These are phyloP conservation scores for Ephemerocybe angulata DNA, from an alignment of 768 basidiomycete genomes.

Conservation along the genomic window DNA sequence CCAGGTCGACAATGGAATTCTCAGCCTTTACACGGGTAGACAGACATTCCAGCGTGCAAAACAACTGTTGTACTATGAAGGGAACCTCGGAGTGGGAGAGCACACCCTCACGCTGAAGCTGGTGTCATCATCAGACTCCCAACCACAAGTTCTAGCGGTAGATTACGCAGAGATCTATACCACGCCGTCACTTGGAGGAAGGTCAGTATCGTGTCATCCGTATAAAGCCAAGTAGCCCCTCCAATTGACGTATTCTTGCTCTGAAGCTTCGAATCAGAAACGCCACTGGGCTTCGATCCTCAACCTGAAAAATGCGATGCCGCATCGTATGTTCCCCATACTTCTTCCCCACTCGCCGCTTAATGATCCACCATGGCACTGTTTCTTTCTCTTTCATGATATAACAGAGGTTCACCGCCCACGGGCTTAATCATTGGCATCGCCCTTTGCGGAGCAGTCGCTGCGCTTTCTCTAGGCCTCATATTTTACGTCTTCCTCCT, in stretches of 20 bases:
- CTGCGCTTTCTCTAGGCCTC: background rate
- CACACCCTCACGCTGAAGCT: constrained; percentile 2
- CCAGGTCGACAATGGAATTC: constrained; percentile 8
- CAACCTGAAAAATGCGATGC: too few species aligned
- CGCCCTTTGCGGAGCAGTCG: background rate
- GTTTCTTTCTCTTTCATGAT: background rate
- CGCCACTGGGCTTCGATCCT: too few species aligned
- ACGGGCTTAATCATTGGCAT: background rate
- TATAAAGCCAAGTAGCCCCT: too few species aligned
- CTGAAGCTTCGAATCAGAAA: too few species aligned
- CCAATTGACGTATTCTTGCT: too few species aligned
- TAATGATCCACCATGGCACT: background rate
- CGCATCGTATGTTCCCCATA: too few species aligned
- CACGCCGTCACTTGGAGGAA: constrained; percentile 14
- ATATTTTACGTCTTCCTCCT: background rate
- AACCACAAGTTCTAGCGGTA: constrained; percentile 16
- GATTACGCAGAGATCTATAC: constrained; percentile 22
- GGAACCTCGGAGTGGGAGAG: constrained; percentile 12
- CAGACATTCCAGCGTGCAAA: constrained; percentile 11
- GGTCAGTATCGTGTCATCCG: constrained; percentile 11
- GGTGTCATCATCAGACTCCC: background rate
- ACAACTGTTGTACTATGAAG: constrained; percentile 13
- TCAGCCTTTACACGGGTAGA: constrained; percentile 2
- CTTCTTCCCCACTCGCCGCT: too few species aligned
- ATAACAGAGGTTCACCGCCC: constrained; percentile 1